Percentiles rank a stretch among this genome's conserved stretches.
These are phyloP conservation scores for Mediolabrus comicus DNA, from an alignment of 108 stramenopile genomes.

Conservation along the genomic window DNA sequence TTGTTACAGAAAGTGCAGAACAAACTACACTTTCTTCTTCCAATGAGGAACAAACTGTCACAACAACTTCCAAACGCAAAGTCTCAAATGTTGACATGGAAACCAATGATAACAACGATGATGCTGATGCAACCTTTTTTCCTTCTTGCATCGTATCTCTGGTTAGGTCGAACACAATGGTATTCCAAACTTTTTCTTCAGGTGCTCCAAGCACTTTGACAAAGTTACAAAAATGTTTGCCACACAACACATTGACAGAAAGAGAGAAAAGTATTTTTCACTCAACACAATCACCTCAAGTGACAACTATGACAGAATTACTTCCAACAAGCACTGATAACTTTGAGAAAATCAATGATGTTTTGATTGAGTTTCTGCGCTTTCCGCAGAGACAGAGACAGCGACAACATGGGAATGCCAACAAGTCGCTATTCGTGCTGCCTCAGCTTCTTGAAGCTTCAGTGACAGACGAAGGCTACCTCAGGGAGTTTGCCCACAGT, in stretches of 20 bases:
- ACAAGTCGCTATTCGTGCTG: constrained; percentile 17
- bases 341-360: constrained; percentile 11
- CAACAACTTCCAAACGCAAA: constrained; percentile 35
- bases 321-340: not conserved
- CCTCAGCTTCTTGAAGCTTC: constrained; percentile 36
- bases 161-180: constrained; percentile 28
- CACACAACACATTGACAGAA: not conserved
- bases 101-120: not conserved
- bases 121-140: not conserved
- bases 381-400: constrained; percentile 14
- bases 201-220: not conserved
- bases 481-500: constrained; percentile 19
- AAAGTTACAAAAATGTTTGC: not conserved
- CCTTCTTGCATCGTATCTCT: constrained; percentile 14
- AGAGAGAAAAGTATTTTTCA: not conserved
- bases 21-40: constrained; percentile 2
- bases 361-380: constrained; percentile 11
- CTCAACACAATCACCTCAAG: not conserved
- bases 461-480: constrained; percentile 29
- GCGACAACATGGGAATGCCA: constrained; percentile 13
- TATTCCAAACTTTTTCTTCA: constrained; percentile 23
- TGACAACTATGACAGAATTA: not conserved
- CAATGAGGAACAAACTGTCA: not conserved
- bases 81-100: constrained; percentile 39
- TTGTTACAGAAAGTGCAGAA: not conserved